Percentiles rank a stretch among this genome's conserved stretches.
Evolutionary conservation across 2,329 filamentous ascomycete species (phyloP).

Genomic region (Stagonosporopsis tanaceti): DNA sequence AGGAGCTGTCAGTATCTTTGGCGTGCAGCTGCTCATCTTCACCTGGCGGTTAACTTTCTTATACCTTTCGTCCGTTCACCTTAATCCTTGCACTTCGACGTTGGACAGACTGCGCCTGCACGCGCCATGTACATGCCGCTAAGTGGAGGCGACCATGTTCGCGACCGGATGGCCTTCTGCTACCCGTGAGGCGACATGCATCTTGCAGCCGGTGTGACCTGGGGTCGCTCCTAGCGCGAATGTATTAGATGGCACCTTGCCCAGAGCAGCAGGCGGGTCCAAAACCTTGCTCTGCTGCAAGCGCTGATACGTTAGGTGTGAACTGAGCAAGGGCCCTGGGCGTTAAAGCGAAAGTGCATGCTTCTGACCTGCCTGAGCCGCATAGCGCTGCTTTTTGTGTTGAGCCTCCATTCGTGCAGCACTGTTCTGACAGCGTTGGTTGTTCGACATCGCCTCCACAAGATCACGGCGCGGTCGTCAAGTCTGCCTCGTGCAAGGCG

Average conservation of each 20-base stretch:
- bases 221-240: constrained; percentile 39
- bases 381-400: constrained; percentile 39
- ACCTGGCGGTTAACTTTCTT: constrained; percentile 36
- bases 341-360: constrained; percentile 31
- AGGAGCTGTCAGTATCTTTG: constrained; percentile 29
- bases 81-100: constrained; percentile 33
- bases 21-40: constrained; percentile 14
- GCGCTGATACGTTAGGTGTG: constrained; percentile 39
- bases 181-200: constrained; percentile 26
- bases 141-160: constrained; percentile 31
- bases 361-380: constrained; percentile 37
- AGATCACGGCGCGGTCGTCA: constrained; percentile 13
- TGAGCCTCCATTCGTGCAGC: constrained; percentile 41
- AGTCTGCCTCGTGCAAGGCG: constrained; percentile 28
- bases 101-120: constrained; percentile 40
- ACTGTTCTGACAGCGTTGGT: constrained; percentile 24
- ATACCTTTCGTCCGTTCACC: constrained; percentile 33
- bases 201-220: constrained; percentile 21
- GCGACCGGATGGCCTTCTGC: constrained; percentile 25
- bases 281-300: constrained; percentile 37
- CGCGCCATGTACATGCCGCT: constrained; percentile 42
- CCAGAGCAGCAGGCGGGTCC: constrained; percentile 30
- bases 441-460: constrained; percentile 30
- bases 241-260: constrained; percentile 37
- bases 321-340: constrained; percentile 32